Evolutionary conservation across 2,329 filamentous ascomycete species (phyloP).

Genomic region (Aspergillus sp.): DNA sequence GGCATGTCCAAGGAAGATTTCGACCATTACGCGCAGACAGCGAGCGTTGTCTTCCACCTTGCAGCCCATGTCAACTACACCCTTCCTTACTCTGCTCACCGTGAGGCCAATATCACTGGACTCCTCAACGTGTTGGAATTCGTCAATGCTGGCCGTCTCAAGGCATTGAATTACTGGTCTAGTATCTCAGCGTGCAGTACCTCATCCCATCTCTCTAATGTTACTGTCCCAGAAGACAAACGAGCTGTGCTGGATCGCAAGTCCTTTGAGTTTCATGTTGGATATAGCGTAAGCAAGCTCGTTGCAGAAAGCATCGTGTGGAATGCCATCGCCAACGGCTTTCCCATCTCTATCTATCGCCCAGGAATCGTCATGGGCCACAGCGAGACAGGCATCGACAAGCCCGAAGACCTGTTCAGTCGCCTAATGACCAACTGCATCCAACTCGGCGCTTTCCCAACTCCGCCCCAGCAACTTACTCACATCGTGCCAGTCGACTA

Average conservation of each 20-base stretch:
- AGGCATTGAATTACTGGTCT: not conserved
- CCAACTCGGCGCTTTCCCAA: conserved; percentile 9
- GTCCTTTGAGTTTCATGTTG: conserved; percentile 3
- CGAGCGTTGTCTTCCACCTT: conserved; percentile 10
- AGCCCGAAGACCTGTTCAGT: conserved; percentile 10
- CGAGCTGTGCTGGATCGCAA: conserved; percentile 1
- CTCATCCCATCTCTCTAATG: not conserved
- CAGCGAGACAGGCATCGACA: conserved; percentile 10
- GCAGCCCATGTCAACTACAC: conserved; percentile 7
- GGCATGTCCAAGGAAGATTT: conserved; percentile 2
- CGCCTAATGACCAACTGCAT: conserved; percentile 13
- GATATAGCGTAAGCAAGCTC: conserved; percentile 16
- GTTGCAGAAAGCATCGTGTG: conserved; percentile 15
- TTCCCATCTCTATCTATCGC: conserved; percentile 14
- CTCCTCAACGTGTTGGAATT: conserved; percentile 2
- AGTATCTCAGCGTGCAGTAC: not conserved
- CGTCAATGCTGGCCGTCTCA: not conserved
- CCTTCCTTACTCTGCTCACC: conserved; percentile 5
- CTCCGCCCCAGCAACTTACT: conserved; percentile 3
- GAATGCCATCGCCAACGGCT: conserved; percentile 11
- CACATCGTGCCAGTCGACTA: conserved; percentile 14
- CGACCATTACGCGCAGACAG: not conserved
- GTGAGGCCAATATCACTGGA: conserved; percentile 4
- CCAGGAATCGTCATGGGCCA: conserved; percentile 13
- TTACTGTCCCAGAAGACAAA: conserved; percentile 4